A percentile compares a stretch with the other conserved stretches of the same genome.
These are phyloP conservation scores for Amphibolis antarctica DNA, from an alignment of 106 monocot species.

Conservation along the genomic window DNA sequence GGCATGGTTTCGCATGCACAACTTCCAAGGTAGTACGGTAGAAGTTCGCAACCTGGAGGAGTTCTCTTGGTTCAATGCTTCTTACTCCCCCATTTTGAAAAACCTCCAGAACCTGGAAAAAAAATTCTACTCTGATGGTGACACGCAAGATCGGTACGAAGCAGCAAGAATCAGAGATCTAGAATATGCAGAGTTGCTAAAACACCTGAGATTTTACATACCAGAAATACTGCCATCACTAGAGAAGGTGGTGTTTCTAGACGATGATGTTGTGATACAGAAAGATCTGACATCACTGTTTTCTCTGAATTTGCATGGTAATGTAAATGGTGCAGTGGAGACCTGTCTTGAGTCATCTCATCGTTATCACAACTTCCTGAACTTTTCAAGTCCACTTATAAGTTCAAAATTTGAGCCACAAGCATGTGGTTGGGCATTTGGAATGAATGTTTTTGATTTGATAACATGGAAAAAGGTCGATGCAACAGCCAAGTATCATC, in stretches of 20 bases:
- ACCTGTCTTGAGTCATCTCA: slow-evolving; percentile 58
- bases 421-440: slow-evolving; percentile 63
- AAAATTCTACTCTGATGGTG: not conserved
- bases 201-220: slow-evolving; percentile 49
- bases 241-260: slow-evolving; percentile 56
- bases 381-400: slow-evolving; percentile 43
- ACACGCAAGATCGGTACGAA: not conserved
- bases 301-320: slow-evolving; percentile 50
- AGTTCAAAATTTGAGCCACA: slow-evolving; percentile 52
- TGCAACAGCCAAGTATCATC: slow-evolving; percentile 33
- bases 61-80: slow-evolving; percentile 42
- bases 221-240: slow-evolving; percentile 43
- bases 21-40: slow-evolving; percentile 31
- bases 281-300: slow-evolving; percentile 52
- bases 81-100: slow-evolving; percentile 35
- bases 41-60: slow-evolving; percentile 35
- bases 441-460: slow-evolving; percentile 59
- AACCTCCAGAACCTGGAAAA: slow-evolving; percentile 7
- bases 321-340: slow-evolving; percentile 67
- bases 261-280: slow-evolving; percentile 64
- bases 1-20: slow-evolving; percentile 40
- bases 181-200: slow-evolving; percentile 16
- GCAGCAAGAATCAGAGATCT: slow-evolving; percentile 12
- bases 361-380: slow-evolving; percentile 45
- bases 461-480: slow-evolving; percentile 54